Evolutionary conservation across 768 basidiomycete species (phyloP).

Genomic region (Kwoniella sp.): DNA sequence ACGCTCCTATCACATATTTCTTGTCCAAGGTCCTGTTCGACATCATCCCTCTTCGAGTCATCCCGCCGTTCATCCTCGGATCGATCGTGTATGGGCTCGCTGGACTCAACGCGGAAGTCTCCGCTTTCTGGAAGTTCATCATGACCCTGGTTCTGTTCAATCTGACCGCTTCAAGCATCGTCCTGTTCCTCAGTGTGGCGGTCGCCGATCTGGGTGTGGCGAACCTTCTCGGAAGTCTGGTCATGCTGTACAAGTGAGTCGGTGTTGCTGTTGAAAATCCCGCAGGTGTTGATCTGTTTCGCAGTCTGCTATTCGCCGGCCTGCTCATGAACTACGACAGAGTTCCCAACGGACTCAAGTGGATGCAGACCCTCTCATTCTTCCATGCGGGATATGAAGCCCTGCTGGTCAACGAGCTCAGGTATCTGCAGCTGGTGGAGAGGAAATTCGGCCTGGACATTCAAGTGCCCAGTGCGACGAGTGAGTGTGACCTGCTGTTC

Average conservation of each 20-base stretch:
- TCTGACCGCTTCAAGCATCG: constrained; percentile 86
- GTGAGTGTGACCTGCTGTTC: constrained; percentile 16
- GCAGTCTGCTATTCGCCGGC: constrained; percentile 88
- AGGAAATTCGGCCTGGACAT: constrained; percentile 95
- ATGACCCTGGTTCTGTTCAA: constrained; percentile 94
- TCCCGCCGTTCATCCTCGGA: constrained; percentile 92
- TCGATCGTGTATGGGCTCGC: constrained; percentile 93
- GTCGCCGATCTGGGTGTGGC: constrained; percentile 83
- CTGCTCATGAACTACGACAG: constrained; percentile 90
- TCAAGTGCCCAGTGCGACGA: constrained; percentile 92
- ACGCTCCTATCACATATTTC: constrained; percentile 94
- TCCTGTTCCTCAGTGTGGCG: constrained; percentile 82
- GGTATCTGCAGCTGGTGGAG: constrained; percentile 89
- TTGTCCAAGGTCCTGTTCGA: constrained; percentile 92
- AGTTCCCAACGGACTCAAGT: constrained; percentile 65
- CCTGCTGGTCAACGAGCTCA: constrained; percentile 91
- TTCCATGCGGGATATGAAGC: constrained; percentile 99
- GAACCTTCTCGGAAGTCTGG: constrained; percentile 84
- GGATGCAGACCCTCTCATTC: constrained; percentile 89
- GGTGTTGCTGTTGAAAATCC: too few species aligned
- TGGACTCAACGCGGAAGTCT: constrained; percentile 84
- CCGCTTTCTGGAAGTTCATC: constrained; percentile 97
- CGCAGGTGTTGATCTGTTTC: background rate
- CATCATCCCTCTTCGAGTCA: constrained; percentile 85
- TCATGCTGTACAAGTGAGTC: constrained; percentile 98